A percentile compares a stretch with the other conserved stretches of the same genome.
phyloP scores from a whole-genome alignment of 2,329 filamentous ascomycete species.

The Colletotrichum lindemuthianum region DNA sequence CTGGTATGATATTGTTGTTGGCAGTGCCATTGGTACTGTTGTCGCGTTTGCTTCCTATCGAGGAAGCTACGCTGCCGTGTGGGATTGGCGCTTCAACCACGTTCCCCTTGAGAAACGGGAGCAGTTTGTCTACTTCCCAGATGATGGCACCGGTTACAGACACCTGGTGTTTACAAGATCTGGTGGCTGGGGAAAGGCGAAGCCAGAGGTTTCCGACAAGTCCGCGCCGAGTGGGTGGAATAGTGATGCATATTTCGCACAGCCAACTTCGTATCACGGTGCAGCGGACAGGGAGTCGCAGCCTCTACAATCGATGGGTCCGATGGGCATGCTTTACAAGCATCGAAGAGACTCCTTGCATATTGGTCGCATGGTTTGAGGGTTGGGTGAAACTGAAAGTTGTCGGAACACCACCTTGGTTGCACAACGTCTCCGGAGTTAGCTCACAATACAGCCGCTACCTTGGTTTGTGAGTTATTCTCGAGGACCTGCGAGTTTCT shows the following conservation, averaged over 20 bases:
- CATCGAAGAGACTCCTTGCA: not conserved
- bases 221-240: not conserved
- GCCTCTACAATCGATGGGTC: not conserved
- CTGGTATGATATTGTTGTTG: constrained; percentile 75
- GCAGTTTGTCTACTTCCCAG: constrained; percentile 44
- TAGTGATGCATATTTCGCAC: constrained; percentile 12
- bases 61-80: constrained; percentile 73
- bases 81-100: constrained; percentile 76
- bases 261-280: not conserved
- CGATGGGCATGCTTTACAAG: constrained; percentile 11
- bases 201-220: constrained; percentile 6
- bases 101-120: constrained; percentile 59
- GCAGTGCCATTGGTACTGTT: constrained; percentile 69
- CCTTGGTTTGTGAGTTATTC: too few relatives aligned
- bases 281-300: not conserved
- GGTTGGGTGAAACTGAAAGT: not conserved
- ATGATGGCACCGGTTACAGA: constrained; percentile 11
- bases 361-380: not conserved
- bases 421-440: too few relatives aligned
- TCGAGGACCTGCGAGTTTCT: too few relatives aligned
- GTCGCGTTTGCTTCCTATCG: constrained; percentile 73
- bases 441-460: too few relatives aligned
- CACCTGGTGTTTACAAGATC: constrained; percentile 16
- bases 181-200: constrained; percentile 15
- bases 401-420: too few relatives aligned